Evolutionary conservation across 129 eudicot species (phyloP).

Genomic region (Helianthus annuus): DNA sequence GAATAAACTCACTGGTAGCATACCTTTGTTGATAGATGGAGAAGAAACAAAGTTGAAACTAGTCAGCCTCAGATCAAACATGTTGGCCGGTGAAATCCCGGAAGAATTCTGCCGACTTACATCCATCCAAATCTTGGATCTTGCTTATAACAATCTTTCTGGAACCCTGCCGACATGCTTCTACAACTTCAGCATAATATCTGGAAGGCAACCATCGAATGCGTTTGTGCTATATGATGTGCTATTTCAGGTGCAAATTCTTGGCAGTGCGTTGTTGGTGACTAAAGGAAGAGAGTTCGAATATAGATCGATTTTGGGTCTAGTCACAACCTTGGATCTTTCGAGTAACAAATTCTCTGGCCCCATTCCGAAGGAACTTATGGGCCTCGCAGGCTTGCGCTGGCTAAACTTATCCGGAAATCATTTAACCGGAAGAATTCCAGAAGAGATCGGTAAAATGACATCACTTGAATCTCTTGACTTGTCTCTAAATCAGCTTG

Average conservation of each 20-base stretch:
- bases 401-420: conserved; percentile 32
- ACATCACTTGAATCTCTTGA: conserved; percentile 31
- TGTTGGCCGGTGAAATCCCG: background rate
- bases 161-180: conserved; percentile 34
- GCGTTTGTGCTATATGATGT: background rate
- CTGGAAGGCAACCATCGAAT: background rate
- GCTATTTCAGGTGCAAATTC: background rate
- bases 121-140: background rate
- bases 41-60: background rate
- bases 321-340: conserved; percentile 41
- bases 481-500: conserved; percentile 25
- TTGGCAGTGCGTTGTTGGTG: conserved; percentile 25
- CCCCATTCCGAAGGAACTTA: conserved; percentile 14
- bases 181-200: conserved; percentile 19
- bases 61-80: background rate
- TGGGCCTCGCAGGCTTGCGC: conserved; percentile 1
- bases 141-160: conserved; percentile 24
- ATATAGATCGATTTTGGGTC: conserved; percentile 19
- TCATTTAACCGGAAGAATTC: conserved; percentile 30
- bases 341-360: conserved; percentile 38
- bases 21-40: background rate
- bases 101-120: background rate
- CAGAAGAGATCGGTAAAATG: conserved; percentile 28
- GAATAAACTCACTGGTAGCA: background rate
- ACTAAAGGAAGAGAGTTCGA: conserved; percentile 37